Evolutionary conservation across 129 eudicot genomes (phyloP).

Genomic region (Artemisia argyi): DNA sequence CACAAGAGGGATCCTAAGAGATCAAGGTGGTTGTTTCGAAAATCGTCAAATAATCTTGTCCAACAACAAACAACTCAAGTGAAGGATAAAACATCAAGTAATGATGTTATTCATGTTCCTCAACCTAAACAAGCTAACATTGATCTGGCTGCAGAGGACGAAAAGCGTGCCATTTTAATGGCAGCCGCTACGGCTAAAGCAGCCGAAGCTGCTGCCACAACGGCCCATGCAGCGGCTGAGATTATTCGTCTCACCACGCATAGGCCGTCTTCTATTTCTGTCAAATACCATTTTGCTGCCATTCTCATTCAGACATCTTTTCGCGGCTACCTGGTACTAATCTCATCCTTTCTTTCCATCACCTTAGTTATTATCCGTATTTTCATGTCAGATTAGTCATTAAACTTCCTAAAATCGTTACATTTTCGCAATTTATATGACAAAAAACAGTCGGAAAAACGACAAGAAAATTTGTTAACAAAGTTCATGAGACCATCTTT

Average conservation of each 20-base stretch:
- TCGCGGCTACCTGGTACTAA: conserved; percentile 71
- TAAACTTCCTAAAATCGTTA: background rate
- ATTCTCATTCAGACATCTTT: conserved; percentile 81
- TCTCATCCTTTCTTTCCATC: no score
- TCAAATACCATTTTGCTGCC: conserved; percentile 60
- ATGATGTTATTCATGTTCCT: background rate
- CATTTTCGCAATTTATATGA: no score
- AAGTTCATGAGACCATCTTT: no score
- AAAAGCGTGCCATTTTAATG: conserved; percentile 57
- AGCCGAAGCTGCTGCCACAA: conserved; percentile 62
- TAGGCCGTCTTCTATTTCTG: conserved; percentile 39
- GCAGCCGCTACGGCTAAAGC: conserved; percentile 58
- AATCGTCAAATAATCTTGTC: conserved; percentile 31
- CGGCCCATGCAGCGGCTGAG: conserved; percentile 63
- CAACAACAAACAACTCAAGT: conserved; percentile 27
- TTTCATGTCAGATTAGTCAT: background rate
- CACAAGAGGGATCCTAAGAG: conserved; percentile 70
- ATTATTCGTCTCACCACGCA: conserved; percentile 43
- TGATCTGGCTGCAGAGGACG: conserved; percentile 26
- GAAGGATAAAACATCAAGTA: conserved; percentile 5
- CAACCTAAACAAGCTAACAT: conserved; percentile 8
- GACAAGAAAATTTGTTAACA: no score
- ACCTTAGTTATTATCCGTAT: no score
- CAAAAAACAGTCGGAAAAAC: no score
- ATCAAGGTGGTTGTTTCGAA: conserved; percentile 74